Percentiles rank a stretch among this genome's conserved stretches.
phyloP scores from a whole-genome alignment of 495 filamentous ascomycete genomes.

The Diplogelasinospora grovesii region DNA sequence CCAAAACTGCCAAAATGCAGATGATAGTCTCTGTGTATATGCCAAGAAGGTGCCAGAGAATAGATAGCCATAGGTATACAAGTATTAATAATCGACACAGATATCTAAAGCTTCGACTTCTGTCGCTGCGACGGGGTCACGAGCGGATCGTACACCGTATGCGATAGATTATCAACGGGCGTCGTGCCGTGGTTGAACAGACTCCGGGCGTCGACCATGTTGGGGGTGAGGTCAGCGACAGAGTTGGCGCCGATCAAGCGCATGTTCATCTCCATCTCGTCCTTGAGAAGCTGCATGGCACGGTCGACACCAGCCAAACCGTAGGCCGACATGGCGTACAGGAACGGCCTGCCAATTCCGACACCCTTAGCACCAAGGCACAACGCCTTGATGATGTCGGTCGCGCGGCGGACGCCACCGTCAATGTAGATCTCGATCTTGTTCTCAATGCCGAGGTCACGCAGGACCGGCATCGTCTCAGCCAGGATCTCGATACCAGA shows the following conservation, averaged over 20 bases:
- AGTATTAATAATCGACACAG: too few species aligned
- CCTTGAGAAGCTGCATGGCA: conserved; percentile 91
- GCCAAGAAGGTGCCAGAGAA: too few species aligned
- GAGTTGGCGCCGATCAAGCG: conserved; percentile 73
- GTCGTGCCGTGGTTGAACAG: conserved; percentile 61
- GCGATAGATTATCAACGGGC: conserved; percentile 59
- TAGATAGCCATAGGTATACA: too few species aligned
- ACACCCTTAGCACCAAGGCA: conserved; percentile 90
- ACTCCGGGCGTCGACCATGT: conserved; percentile 68
- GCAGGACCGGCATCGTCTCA: conserved; percentile 92
- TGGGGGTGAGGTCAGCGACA: conserved; percentile 71
- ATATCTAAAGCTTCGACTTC: conserved; percentile 27
- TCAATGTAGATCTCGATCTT: conserved; percentile 88
- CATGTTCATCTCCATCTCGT: conserved; percentile 99
- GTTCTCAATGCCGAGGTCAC: conserved; percentile 72
- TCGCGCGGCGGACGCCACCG: conserved; percentile 82
- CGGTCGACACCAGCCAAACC: conserved; percentile 80
- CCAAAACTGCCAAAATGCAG: too few species aligned
- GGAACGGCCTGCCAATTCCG: conserved; percentile 88
- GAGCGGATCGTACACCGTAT: conserved; percentile 37
- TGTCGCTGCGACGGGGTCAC: conserved; percentile 35
- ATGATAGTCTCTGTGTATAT: too few species aligned
- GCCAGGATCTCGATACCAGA: conserved; percentile 91
- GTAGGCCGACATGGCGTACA: conserved; percentile 95
- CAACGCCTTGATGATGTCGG: conserved; percentile 93